A percentile compares a stretch with the other conserved stretches of the same genome.
phyloP scores from a whole-genome alignment of 2,329 filamentous ascomycete species.

The Talaromyces sp. region DNA sequence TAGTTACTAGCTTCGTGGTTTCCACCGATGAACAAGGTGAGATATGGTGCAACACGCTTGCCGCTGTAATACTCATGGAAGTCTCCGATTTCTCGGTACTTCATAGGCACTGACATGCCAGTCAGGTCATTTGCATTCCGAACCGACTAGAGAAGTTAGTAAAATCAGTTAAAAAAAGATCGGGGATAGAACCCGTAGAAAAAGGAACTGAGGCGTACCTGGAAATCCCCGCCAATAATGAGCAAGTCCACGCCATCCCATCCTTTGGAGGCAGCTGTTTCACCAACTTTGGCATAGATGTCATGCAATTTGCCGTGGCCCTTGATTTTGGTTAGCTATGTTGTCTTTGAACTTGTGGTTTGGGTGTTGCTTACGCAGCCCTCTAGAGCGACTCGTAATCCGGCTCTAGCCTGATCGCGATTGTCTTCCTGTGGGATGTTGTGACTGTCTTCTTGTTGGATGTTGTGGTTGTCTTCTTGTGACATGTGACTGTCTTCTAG shows the following conservation, averaged over 20 bases:
- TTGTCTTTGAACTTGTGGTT: background rate
- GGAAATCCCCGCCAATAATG: conserved; percentile 95
- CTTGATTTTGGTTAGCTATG: conserved; percentile 39
- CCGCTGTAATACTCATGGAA: conserved; percentile 95
- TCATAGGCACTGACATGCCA: conserved; percentile 82
- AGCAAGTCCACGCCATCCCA: conserved; percentile 84
- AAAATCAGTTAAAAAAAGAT: background rate
- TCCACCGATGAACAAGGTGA: conserved; percentile 87
- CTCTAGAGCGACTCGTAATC: conserved; percentile 72
- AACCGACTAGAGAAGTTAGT: conserved; percentile 56
- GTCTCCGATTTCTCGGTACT: conserved; percentile 83
- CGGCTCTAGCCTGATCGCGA: background rate
- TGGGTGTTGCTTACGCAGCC: conserved; percentile 62
- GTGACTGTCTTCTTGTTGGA: background rate
- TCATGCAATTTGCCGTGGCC: conserved; percentile 88
- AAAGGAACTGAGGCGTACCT: conserved; percentile 62
- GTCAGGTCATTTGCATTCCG: conserved; percentile 84
- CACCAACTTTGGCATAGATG: conserved; percentile 75
- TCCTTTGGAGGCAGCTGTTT: conserved; percentile 62
- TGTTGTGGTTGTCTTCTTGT: background rate
- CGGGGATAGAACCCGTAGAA: background rate
- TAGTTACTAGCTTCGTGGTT: conserved; percentile 94
- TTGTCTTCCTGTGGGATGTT: background rate
- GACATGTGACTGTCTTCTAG: background rate
- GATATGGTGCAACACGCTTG: conserved; percentile 67